These are phyloP conservation scores for Cunninghamia lanceolata DNA, from an alignment of 75 land plant species.

Conservation along the genomic window DNA sequence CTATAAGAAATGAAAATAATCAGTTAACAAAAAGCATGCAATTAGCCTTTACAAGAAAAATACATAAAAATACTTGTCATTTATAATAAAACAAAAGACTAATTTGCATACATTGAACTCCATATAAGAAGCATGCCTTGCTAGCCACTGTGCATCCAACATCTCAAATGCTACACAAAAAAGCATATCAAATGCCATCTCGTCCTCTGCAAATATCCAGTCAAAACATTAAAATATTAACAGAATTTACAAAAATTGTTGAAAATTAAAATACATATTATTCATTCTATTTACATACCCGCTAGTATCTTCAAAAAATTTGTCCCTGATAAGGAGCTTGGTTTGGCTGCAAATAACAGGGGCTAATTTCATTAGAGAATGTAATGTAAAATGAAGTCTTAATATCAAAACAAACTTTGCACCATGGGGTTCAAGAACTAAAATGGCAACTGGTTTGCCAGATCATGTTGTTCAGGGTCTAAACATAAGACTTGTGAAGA, in stretches of 20 bases:
- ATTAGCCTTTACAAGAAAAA: neutral
- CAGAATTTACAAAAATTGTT: neutral
- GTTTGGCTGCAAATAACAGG: slow-evolving; percentile 42
- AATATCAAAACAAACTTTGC: neutral
- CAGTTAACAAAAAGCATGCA: slow-evolving; percentile 6
- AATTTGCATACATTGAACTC: slow-evolving; percentile 53
- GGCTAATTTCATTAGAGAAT: neutral
- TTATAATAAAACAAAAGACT: neutral
- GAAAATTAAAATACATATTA: neutral
- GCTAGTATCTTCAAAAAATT: slow-evolving; percentile 46
- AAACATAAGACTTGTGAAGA: neutral
- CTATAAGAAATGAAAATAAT: slow-evolving; percentile 26
- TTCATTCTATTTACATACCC: slow-evolving; percentile 24
- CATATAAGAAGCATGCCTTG: slow-evolving; percentile 90
- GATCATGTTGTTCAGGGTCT: neutral
- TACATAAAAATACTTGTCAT: neutral
- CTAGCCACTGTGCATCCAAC: slow-evolving; percentile 97
- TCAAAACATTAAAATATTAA: neutral
- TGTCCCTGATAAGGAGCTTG: slow-evolving; percentile 36
- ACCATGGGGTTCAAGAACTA: neutral
- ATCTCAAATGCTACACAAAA: slow-evolving; percentile 89
- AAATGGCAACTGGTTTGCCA: neutral
- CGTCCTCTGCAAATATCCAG: slow-evolving; percentile 53
- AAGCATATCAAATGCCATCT: slow-evolving; percentile 78
- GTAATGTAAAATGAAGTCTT: neutral